Percentiles rank a stretch among this genome's conserved stretches.
phyloP scores from a whole-genome alignment of 2,329 filamentous ascomycete species.

The Chaetomiaceae sp. region DNA sequence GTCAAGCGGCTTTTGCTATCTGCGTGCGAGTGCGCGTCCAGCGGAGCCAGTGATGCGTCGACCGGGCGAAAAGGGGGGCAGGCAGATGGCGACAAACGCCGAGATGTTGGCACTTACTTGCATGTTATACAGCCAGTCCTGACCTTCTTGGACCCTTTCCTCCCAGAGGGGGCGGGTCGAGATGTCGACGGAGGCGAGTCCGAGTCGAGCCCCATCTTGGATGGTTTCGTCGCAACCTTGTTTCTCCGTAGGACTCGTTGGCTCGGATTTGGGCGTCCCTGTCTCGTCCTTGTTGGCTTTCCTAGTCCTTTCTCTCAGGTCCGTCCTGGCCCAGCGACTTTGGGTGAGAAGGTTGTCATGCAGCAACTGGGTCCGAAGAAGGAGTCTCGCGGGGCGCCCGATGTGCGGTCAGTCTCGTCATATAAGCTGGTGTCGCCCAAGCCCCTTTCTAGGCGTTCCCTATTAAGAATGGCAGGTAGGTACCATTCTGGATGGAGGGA shows the following conservation, averaged over 20 bases:
- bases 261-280: background rate
- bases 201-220: slow-evolving; percentile 22
- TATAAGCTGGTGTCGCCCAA: slow-evolving; percentile 4
- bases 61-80: background rate
- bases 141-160: slow-evolving; percentile 43
- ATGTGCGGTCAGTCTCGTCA: slow-evolving; percentile 2
- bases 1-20: background rate
- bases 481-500: background rate
- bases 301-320: background rate
- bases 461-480: background rate
- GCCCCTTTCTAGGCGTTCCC: background rate
- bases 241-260: background rate
- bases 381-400: background rate
- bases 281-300: background rate
- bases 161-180: slow-evolving; percentile 22
- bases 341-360: background rate
- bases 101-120: slow-evolving; percentile 41
- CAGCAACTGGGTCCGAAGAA: background rate
- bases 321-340: background rate
- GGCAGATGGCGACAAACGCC: background rate
- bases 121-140: slow-evolving; percentile 51
- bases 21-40: background rate
- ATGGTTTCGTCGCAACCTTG: background rate
- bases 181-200: slow-evolving; percentile 17
- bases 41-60: background rate